Conservation (phyloP, 106 monocot genomes). For the Cymbidium sinense region DNA sequence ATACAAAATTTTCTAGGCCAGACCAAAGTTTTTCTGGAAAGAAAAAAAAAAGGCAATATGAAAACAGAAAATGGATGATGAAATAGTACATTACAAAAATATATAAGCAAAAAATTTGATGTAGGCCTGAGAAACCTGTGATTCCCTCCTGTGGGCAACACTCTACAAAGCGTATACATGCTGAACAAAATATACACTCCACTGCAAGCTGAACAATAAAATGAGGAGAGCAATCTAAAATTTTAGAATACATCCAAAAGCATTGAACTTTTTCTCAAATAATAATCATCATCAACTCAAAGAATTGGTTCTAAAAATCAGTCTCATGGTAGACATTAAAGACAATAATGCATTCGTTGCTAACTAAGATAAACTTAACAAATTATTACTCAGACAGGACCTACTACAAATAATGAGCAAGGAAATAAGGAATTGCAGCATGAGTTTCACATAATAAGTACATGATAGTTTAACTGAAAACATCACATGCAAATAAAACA, state of each 20-base stretch:
- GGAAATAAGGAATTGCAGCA: not conserved
- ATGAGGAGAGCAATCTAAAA: not conserved
- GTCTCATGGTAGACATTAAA: not conserved
- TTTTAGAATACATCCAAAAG: not conserved
- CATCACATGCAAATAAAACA: not conserved
- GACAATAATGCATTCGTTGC: not conserved
- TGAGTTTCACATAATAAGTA: not conserved
- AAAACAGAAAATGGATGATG: slow-evolving; percentile 13
- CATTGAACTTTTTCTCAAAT: not conserved
- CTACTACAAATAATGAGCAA: not conserved
- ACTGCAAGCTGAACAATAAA: slow-evolving; percentile 73
- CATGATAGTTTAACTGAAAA: not conserved
- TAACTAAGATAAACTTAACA: not conserved
- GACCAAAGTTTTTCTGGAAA: slow-evolving; percentile 91
- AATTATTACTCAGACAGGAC: not conserved
- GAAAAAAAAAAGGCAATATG: slow-evolving; percentile 8
- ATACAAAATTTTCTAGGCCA: slow-evolving; percentile 95
- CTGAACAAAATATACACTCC: slow-evolving; percentile 98
- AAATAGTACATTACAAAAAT: not conserved
- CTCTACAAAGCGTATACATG: slow-evolving; percentile 95
- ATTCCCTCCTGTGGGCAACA: slow-evolving; percentile 97
- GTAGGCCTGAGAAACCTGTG: slow-evolving; percentile 42
- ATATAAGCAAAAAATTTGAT: not conserved
- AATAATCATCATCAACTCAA: not conserved
- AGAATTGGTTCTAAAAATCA: not conserved